Evolutionary conservation across 106 monocot species (phyloP).

Genomic region (Dioscorea alata): DNA sequence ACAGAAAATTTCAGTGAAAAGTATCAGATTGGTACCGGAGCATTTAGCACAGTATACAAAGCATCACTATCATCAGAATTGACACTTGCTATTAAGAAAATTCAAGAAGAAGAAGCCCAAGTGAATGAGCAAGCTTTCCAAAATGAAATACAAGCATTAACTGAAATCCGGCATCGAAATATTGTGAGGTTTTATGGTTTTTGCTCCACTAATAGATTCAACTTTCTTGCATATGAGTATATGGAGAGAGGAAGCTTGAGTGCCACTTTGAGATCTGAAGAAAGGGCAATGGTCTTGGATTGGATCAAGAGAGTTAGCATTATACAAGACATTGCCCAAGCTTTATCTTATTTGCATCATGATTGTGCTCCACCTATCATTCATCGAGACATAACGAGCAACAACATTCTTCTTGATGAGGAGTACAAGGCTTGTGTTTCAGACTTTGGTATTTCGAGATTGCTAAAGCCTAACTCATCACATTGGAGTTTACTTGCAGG

Average conservation of each 20-base stretch:
- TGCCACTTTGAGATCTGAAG: not conserved
- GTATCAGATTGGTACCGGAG: conserved; percentile 20
- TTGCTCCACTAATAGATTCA: conserved; percentile 2
- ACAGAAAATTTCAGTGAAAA: conserved; percentile 25
- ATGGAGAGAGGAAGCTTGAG: conserved; percentile 25
- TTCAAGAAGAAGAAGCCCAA: conserved; percentile 6
- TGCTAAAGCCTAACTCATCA: conserved; percentile 11
- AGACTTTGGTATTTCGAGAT: conserved; percentile 18
- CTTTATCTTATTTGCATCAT: conserved; percentile 24
- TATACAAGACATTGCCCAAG: conserved; percentile 14
- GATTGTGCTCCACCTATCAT: conserved; percentile 5
- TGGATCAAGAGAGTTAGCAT: conserved; percentile 9
- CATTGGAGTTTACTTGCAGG: conserved; percentile 18
- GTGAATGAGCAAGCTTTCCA: conserved; percentile 11
- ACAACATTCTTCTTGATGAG: conserved; percentile 11
- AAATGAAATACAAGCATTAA: conserved; percentile 14
- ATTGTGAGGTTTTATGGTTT: conserved; percentile 28
- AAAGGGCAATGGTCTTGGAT: not conserved
- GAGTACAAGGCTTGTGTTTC: conserved; percentile 19
- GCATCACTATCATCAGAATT: conserved; percentile 4
- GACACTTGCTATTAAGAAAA: conserved; percentile 21
- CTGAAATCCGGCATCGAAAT: conserved; percentile 13
- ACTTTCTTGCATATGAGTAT: conserved; percentile 21
- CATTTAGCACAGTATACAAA: conserved; percentile 20
- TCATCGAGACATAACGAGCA: conserved; percentile 18